These are phyloP conservation scores for Crithidia fasciculata DNA, from an alignment of 208 protist genomes.

Conservation along the genomic window DNA sequence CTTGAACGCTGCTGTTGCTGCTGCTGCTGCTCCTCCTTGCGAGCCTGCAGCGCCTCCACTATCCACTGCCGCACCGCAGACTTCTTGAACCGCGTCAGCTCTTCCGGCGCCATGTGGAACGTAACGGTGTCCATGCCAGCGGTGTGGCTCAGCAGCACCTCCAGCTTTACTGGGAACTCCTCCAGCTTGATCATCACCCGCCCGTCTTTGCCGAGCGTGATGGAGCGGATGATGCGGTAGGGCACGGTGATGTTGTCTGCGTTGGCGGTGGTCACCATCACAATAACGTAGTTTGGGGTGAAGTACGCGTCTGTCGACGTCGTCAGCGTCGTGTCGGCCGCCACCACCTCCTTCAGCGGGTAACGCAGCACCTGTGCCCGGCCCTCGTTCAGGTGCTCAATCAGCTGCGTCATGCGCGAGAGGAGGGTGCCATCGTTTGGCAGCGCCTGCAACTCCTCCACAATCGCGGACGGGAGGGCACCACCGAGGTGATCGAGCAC, in stretches of 20 bases:
- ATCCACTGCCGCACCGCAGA: conserved; percentile 86
- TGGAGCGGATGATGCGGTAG: conserved; percentile 81
- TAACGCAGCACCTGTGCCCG: conserved; percentile 71
- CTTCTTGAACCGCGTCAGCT: conserved; percentile 75
- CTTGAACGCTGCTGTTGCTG: conserved; percentile 15
- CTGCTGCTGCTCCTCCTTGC: conserved; percentile 41
- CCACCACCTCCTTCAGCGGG: conserved; percentile 62
- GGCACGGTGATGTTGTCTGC: conserved; percentile 90
- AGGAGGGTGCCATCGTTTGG: conserved; percentile 80
- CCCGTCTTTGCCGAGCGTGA: conserved; percentile 80
- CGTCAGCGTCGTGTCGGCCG: conserved; percentile 69
- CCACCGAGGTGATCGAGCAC: conserved; percentile 52
- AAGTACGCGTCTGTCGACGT: conserved; percentile 79
- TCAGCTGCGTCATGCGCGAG: conserved; percentile 69
- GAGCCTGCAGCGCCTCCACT: conserved; percentile 57
- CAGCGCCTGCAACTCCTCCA: conserved; percentile 61
- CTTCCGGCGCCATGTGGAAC: conserved; percentile 61
- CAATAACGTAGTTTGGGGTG: conserved; percentile 80
- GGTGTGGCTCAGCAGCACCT: conserved; percentile 74
- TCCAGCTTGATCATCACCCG: conserved; percentile 82
- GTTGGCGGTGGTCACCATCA: conserved; percentile 76
- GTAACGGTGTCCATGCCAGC: conserved; percentile 80
- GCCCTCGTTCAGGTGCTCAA: conserved; percentile 71
- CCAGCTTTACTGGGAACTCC: conserved; percentile 86
- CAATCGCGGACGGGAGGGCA: conserved; percentile 33